These are phyloP conservation scores for Lagenidium giganteum DNA, from an alignment of 352 stramenopile genomes.

Conservation along the genomic window DNA sequence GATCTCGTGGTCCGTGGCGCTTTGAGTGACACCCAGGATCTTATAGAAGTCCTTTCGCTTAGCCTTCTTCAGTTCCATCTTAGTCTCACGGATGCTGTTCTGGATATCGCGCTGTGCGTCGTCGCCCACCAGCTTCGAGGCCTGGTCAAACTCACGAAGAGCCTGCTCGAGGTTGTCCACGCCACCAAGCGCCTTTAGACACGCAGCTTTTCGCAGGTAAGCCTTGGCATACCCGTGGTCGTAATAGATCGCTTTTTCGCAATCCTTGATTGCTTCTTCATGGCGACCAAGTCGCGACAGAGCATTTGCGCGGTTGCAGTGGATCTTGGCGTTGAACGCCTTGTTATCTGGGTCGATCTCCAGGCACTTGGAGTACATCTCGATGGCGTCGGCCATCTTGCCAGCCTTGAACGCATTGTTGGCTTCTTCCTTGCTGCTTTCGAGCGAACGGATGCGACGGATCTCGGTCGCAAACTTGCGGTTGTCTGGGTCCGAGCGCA, in stretches of 20 bases:
- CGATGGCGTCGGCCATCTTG: slow-evolving; percentile 69
- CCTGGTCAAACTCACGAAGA: slow-evolving; percentile 87
- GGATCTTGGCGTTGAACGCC: slow-evolving; percentile 88
- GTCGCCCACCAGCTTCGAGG: slow-evolving; percentile 81
- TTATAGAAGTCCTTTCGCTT: slow-evolving; percentile 97
- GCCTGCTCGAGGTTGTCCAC: slow-evolving; percentile 88
- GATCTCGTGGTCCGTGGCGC: slow-evolving; percentile 90
- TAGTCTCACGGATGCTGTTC: slow-evolving; percentile 80
- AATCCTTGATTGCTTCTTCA: slow-evolving; percentile 83
- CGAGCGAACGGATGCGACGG: slow-evolving; percentile 70
- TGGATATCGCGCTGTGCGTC: slow-evolving; percentile 77
- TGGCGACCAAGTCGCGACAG: slow-evolving; percentile 72
- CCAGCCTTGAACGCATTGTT: slow-evolving; percentile 84
- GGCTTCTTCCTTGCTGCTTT: slow-evolving; percentile 80
- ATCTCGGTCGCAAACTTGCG: slow-evolving; percentile 73
- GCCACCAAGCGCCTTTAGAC: slow-evolving; percentile 67
- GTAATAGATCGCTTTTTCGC: slow-evolving; percentile 85
- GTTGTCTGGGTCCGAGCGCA: slow-evolving; percentile 86
- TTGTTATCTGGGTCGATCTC: slow-evolving; percentile 86
- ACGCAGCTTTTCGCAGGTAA: slow-evolving; percentile 79
- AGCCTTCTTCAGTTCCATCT: slow-evolving; percentile 91
- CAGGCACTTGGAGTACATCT: slow-evolving; percentile 80
- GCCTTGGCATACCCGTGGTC: slow-evolving; percentile 90
- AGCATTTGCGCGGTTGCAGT: slow-evolving; percentile 87
- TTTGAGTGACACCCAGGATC: slow-evolving; percentile 78